Percentiles rank a stretch among this genome's conserved stretches.
phyloP scores from a whole-genome alignment of 1,139 yeast species.

The Candida glucosophila region DNA sequence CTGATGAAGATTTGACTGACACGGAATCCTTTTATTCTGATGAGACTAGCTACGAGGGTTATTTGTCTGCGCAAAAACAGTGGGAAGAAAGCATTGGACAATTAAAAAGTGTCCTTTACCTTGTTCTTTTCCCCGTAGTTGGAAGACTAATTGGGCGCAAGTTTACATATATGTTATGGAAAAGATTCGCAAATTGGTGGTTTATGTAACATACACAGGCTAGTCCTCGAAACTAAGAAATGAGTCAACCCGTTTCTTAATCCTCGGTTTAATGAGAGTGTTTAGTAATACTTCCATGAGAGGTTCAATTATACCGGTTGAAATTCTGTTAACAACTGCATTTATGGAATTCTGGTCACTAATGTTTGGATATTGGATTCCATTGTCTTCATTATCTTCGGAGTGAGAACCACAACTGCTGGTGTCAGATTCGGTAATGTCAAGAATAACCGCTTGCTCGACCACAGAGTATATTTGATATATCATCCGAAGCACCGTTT shows the following conservation, averaged over 20 bases:
- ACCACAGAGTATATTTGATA: conserved; percentile 20
- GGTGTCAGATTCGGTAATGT: no score
- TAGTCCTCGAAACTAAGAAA: no score
- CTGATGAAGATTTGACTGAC: no score
- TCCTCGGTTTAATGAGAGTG: conserved; percentile 22
- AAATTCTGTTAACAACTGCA: conserved; percentile 23
- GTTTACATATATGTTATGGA: conserved; percentile 38
- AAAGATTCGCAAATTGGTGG: conserved; percentile 26
- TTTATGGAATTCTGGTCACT: no score
- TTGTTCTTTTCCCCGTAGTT: conserved; percentile 57
- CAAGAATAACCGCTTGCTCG: conserved; percentile 7
- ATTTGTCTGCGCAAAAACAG: conserved; percentile 55
- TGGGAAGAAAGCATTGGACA: conserved; percentile 75
- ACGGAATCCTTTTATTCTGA: conserved; percentile 9
- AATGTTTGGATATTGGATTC: no score
- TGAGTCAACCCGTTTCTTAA: conserved; percentile 22
- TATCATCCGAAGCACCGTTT: conserved; percentile 25
- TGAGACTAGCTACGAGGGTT: conserved; percentile 7
- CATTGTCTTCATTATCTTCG: no score
- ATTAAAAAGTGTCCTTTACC: conserved; percentile 44
- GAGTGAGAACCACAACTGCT: not conserved
- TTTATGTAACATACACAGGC: conserved; percentile 11
- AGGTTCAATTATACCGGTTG: conserved; percentile 32
- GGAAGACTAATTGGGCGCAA: conserved; percentile 69
- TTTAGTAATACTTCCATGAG: conserved; percentile 22